A percentile compares a stretch with the other conserved stretches of the same genome.
Evolutionary conservation across 2,329 filamentous ascomycete species (phyloP).

Genomic region (Monosporascus sp.): DNA sequence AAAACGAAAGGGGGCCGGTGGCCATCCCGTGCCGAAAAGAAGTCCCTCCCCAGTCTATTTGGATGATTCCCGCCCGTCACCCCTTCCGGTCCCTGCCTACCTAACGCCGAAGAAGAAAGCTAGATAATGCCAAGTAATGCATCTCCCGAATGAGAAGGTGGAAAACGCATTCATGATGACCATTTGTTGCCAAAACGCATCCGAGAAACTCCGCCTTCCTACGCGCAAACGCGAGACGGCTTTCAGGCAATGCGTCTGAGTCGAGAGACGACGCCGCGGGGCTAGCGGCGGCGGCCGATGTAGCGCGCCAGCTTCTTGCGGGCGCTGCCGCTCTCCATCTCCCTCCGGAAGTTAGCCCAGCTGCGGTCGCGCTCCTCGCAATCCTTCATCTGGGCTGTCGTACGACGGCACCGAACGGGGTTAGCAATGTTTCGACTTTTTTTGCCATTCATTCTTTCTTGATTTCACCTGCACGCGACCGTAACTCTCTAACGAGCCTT

Average conservation of each 20-base stretch:
- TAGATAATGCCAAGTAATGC: not conserved
- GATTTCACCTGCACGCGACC: no score
- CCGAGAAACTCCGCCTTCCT: no score
- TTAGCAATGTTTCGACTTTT: not conserved
- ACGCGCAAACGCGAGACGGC: no score
- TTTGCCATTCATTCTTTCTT: not conserved
- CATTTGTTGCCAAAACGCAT: no score
- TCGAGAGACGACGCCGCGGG: no score
- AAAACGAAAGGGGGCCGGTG: not conserved
- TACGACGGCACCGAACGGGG: slow-evolving; percentile 6
- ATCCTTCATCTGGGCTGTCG: slow-evolving; percentile 44
- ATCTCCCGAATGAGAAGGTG: not conserved
- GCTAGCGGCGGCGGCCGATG: slow-evolving; percentile 25
- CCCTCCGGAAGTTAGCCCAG: slow-evolving; percentile 39
- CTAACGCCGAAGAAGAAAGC: slow-evolving; percentile 7
- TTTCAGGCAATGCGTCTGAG: no score
- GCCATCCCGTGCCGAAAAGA: not conserved
- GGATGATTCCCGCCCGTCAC: not conserved
- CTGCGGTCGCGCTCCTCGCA: slow-evolving; percentile 46
- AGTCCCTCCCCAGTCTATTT: not conserved
- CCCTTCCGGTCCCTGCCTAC: not conserved
- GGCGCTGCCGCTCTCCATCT: slow-evolving; percentile 25
- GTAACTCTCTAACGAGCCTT: not conserved
- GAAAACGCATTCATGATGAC: not conserved
- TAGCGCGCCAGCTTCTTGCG: slow-evolving; percentile 36